Evolutionary conservation across 2,329 filamentous ascomycete species (phyloP).

Genomic region (Fusarium sp.): DNA sequence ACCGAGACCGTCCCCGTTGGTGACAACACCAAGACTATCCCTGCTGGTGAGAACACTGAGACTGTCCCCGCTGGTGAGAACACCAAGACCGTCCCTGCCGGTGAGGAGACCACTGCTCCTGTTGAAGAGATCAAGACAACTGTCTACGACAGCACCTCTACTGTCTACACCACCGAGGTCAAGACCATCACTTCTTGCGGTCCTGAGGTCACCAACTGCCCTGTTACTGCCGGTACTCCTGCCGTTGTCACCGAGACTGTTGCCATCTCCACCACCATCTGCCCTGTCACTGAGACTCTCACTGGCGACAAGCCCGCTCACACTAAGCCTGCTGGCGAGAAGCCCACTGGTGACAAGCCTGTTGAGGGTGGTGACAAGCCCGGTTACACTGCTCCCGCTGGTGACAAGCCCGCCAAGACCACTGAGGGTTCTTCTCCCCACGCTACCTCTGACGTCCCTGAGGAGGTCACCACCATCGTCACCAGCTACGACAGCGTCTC

Average conservation of each 20-base stretch:
- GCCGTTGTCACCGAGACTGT: conserved; percentile 65
- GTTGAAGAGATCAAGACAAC: conserved; percentile 47
- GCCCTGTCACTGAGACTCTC: conserved; percentile 67
- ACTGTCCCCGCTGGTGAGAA: conserved; percentile 22
- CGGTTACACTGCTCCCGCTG: conserved; percentile 15
- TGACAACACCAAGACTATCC: conserved; percentile 26
- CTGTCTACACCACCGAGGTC: conserved; percentile 62
- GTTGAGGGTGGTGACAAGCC: conserved; percentile 23
- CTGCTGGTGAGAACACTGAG: conserved; percentile 26
- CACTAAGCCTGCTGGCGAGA: conserved; percentile 24
- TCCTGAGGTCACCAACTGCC: conserved; percentile 62
- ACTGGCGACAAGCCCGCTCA: conserved; percentile 25
- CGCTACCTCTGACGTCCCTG: conserved; percentile 44
- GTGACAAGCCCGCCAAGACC: conserved; percentile 24
- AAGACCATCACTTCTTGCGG: conserved; percentile 63
- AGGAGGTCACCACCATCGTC: conserved; percentile 32
- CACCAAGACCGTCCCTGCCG: no score
- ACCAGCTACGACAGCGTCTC: conserved; percentile 30
- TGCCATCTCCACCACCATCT: conserved; percentile 69
- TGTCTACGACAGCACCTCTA: conserved; percentile 58
- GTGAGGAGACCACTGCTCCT: conserved; percentile 40
- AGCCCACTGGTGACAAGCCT: conserved; percentile 29
- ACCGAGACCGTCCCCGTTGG: conserved; percentile 14
- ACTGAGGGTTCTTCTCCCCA: conserved; percentile 35
- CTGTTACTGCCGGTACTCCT: conserved; percentile 57